These are phyloP conservation scores for Leccinum rimulosum DNA, from an alignment of 768 basidiomycete genomes.

Conservation along the genomic window DNA sequence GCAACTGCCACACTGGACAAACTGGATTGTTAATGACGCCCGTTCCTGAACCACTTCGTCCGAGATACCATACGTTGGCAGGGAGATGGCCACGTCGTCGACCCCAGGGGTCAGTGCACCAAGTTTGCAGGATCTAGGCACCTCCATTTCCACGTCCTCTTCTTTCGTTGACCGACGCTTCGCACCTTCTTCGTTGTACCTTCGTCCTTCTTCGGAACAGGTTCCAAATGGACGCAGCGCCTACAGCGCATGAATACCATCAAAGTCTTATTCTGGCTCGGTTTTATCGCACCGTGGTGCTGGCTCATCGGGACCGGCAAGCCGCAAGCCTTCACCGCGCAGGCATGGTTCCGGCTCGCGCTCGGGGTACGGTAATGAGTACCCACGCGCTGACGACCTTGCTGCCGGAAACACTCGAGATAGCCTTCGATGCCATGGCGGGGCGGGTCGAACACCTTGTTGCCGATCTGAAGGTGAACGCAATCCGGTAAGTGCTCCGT, in stretches of 20 bases:
- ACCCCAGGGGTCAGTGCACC: conserved; percentile 16
- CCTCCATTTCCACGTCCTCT: conserved; percentile 39
- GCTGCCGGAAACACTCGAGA: too few species aligned
- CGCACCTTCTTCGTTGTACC: conserved; percentile 32
- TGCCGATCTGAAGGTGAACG: conserved; percentile 30
- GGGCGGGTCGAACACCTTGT: too few species aligned
- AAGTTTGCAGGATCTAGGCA: conserved; percentile 27
- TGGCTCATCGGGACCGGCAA: conserved; percentile 18
- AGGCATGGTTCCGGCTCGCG: neutral
- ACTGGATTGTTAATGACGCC: neutral
- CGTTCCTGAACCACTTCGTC: neutral
- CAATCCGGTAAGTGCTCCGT: conserved; percentile 62
- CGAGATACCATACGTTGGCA: neutral
- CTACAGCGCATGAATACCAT: conserved; percentile 32
- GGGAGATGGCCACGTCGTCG: neutral
- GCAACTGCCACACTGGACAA: too few species aligned
- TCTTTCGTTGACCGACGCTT: conserved; percentile 54
- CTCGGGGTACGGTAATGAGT: conserved; percentile 5
- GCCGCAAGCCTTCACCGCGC: conserved; percentile 15
- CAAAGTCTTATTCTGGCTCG: conserved; percentile 70
- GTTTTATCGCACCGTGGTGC: conserved; percentile 62
- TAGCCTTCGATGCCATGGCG: too few species aligned
- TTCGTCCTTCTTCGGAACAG: conserved; percentile 30
- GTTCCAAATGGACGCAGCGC: conserved; percentile 12
- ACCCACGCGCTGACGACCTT: neutral